Percentiles rank a stretch among this genome's conserved stretches.
Evolutionary conservation across 768 basidiomycete species (phyloP).

Genomic region (Boletus fagicola): DNA sequence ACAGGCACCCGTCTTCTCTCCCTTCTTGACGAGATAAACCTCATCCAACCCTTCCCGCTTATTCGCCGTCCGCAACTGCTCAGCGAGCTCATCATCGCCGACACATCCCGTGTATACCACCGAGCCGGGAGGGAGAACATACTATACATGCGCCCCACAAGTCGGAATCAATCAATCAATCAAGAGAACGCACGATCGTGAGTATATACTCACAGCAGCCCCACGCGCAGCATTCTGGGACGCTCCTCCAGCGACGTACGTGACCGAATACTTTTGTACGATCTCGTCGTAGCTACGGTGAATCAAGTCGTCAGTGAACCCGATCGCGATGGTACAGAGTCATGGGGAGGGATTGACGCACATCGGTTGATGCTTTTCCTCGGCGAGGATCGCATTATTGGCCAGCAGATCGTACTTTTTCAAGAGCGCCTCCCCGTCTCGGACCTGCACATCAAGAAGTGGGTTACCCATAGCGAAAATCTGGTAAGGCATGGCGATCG

Average conservation of each 20-base stretch:
- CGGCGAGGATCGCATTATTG: slow-evolving; percentile 95
- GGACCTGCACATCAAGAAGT: slow-evolving; percentile 94
- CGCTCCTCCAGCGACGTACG: slow-evolving; percentile 96
- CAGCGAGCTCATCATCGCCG: slow-evolving; percentile 87
- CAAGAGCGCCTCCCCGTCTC: slow-evolving; percentile 77
- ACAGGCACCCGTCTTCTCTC: slow-evolving; percentile 92
- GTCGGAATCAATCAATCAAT: neutral
- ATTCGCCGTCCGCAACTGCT: slow-evolving; percentile 88
- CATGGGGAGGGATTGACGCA: slow-evolving; percentile 28
- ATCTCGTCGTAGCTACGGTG: slow-evolving; percentile 81
- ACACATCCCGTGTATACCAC: slow-evolving; percentile 95
- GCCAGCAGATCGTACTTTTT: slow-evolving; percentile 88
- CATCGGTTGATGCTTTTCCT: slow-evolving; percentile 86
- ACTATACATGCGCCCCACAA: slow-evolving; percentile 44
- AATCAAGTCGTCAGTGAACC: neutral
- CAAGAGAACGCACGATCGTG: neutral
- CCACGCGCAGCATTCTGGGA: slow-evolving; percentile 95
- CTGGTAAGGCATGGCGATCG: slow-evolving; percentile 50
- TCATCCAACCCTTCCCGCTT: slow-evolving; percentile 85
- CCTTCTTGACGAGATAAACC: slow-evolving; percentile 85
- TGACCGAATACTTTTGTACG: slow-evolving; percentile 67
- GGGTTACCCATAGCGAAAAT: slow-evolving; percentile 95
- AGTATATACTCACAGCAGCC: slow-evolving; percentile 71
- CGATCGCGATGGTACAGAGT: neutral
- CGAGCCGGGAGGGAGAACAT: slow-evolving; percentile 81